phyloP scores from a whole-genome alignment of 2,329 filamentous ascomycete species.

The Calonectria fujianensis region DNA sequence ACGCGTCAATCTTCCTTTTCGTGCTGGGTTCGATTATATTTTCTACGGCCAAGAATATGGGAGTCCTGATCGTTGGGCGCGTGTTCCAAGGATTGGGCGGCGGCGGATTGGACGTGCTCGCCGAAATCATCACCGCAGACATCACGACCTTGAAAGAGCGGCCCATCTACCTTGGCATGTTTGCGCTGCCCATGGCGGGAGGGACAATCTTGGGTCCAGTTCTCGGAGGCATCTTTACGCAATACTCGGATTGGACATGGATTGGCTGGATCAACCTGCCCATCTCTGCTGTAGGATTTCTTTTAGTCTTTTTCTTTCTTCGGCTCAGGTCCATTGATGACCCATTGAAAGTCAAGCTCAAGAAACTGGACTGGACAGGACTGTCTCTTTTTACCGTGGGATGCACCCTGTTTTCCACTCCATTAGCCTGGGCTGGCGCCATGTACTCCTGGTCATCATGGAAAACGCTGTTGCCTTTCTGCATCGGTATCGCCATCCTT shows the following conservation, averaged over 20 bases:
- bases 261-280: not conserved
- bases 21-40: not conserved
- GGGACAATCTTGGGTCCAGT: not conserved
- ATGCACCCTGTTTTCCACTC: not conserved
- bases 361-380: not conserved
- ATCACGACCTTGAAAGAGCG: conserved; percentile 1
- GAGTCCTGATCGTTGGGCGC: not conserved
- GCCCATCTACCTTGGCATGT: not conserved
- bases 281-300: not conserved
- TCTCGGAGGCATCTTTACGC: not conserved
- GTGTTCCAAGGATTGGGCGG: not conserved
- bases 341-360: not conserved
- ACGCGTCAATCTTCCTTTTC: not conserved
- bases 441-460: not conserved
- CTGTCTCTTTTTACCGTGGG: not conserved
- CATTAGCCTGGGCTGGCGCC: not conserved
- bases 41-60: not conserved
- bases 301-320: not conserved
- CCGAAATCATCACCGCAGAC: not conserved
- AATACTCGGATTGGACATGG: conserved; percentile 1
- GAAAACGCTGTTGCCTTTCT: not conserved
- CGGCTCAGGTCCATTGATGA: not conserved
- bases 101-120: not conserved
- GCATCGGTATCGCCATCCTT: not conserved
- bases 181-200: not conserved